phyloP scores from a whole-genome alignment of 495 filamentous ascomycete genomes.

The Neurospora sp. region DNA sequence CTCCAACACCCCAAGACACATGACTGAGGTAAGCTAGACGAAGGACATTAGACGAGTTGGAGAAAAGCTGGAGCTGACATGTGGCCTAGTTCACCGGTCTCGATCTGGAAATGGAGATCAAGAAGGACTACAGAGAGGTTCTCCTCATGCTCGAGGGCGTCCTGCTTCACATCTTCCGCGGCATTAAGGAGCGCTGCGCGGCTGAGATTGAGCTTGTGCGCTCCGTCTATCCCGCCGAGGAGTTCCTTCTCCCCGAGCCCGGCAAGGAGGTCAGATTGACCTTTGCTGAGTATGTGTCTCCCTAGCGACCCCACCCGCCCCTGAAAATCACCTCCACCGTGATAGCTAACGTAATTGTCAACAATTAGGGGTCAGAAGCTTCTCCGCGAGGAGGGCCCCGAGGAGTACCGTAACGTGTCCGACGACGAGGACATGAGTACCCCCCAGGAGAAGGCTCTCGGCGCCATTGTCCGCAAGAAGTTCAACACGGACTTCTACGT shows the following conservation, averaged over 20 bases:
- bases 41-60: background rate
- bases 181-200: slow-evolving; percentile 56
- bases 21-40: slow-evolving; percentile 57
- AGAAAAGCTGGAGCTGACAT: background rate
- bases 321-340: background rate
- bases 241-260: slow-evolving; percentile 41
- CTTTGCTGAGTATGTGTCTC: slow-evolving; percentile 51
- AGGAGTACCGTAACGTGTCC: slow-evolving; percentile 52
- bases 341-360: background rate
- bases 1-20: slow-evolving; percentile 88
- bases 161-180: slow-evolving; percentile 79
- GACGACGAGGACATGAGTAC: slow-evolving; percentile 77
- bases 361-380: slow-evolving; percentile 51
- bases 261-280: slow-evolving; percentile 66
- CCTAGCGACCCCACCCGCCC: background rate
- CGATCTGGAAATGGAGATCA: slow-evolving; percentile 95
- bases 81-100: slow-evolving; percentile 64
- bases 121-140: slow-evolving; percentile 81
- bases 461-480: slow-evolving; percentile 71
- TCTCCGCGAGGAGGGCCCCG: slow-evolving; percentile 68
- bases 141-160: slow-evolving; percentile 69
- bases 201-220: slow-evolving; percentile 62
- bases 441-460: slow-evolving; percentile 82
- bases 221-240: slow-evolving; percentile 48
- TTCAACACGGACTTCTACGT: slow-evolving; percentile 88